Conservation (phyloP, 306 rosid genomes). For the Prunus padus region DNA sequence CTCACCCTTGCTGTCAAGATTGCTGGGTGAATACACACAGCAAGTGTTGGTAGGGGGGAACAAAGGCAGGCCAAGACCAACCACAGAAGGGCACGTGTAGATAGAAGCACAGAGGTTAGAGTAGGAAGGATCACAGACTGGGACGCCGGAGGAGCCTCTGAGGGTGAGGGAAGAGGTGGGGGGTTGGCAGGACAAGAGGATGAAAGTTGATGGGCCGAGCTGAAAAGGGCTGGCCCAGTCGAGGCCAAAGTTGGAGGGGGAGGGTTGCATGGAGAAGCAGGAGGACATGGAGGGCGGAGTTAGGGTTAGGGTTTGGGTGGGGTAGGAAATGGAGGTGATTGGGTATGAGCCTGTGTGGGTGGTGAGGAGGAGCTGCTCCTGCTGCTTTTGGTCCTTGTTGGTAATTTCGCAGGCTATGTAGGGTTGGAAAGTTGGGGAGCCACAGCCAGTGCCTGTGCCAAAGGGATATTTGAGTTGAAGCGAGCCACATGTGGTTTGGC, state of each 20-base stretch:
- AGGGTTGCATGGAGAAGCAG: slow-evolving; percentile 51
- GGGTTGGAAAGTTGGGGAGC: slow-evolving; percentile 57
- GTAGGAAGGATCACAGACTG: slow-evolving; percentile 49
- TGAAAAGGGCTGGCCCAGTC: slow-evolving; percentile 67
- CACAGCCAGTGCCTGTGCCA: slow-evolving; percentile 65
- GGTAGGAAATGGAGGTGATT: slow-evolving; percentile 53
- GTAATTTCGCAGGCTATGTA: slow-evolving; percentile 40
- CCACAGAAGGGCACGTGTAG: slow-evolving; percentile 58
- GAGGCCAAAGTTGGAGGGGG: slow-evolving; percentile 43
- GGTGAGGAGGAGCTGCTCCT: slow-evolving; percentile 41
- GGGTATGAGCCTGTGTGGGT: slow-evolving; percentile 65
- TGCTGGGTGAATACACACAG: slow-evolving; percentile 66
- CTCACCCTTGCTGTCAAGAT: slow-evolving; percentile 43
- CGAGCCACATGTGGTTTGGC: slow-evolving; percentile 54
- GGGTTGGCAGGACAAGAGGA: slow-evolving; percentile 56
- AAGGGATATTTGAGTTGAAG: slow-evolving; percentile 49
- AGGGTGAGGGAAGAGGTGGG: slow-evolving; percentile 41
- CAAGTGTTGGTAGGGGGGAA: slow-evolving; percentile 59
- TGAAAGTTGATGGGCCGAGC: slow-evolving; percentile 54
- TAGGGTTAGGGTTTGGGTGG: slow-evolving; percentile 49
- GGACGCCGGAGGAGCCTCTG: slow-evolving; percentile 12
- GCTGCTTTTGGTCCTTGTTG: neutral
- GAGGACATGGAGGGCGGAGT: slow-evolving; percentile 59
- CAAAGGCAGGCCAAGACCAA: slow-evolving; percentile 41
- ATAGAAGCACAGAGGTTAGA: slow-evolving; percentile 59